phyloP scores from a whole-genome alignment of 495 filamentous ascomycete species.

The Penicillium cosmopolitanum region DNA sequence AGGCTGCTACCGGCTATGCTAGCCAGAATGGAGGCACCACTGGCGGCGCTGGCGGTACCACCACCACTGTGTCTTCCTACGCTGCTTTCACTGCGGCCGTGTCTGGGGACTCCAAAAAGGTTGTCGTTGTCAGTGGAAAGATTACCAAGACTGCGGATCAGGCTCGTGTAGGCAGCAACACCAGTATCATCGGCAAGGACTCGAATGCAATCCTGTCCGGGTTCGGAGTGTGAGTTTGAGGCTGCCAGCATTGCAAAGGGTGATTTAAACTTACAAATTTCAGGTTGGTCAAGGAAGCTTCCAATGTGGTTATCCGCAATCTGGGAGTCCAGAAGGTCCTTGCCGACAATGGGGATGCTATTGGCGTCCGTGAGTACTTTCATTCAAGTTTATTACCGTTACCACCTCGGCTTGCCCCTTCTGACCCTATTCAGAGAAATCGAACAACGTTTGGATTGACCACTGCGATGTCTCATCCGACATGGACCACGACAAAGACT shows the following conservation, averaged over 20 bases:
- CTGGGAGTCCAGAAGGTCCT: constrained; percentile 61
- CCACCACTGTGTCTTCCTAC: constrained; percentile 61
- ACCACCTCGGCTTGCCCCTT: neutral
- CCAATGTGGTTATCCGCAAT: constrained; percentile 68
- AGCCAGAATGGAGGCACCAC: constrained; percentile 57
- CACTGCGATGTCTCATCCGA: constrained; percentile 67
- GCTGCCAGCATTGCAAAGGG: neutral
- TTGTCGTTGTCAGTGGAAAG: constrained; percentile 52
- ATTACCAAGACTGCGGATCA: constrained; percentile 48
- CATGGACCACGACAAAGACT: constrained; percentile 61
- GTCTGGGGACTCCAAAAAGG: constrained; percentile 42
- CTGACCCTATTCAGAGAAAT: constrained; percentile 31
- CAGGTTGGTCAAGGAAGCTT: constrained; percentile 50
- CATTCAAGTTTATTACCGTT: neutral
- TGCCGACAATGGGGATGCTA: constrained; percentile 61
- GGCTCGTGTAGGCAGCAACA: constrained; percentile 56
- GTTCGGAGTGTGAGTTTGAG: constrained; percentile 35
- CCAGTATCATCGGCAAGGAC: constrained; percentile 54
- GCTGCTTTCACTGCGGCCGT: constrained; percentile 56
- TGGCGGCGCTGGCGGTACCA: constrained; percentile 62
- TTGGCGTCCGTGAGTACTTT: constrained; percentile 51
- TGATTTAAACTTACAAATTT: neutral
- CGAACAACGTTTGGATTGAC: constrained; percentile 71
- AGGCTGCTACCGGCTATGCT: constrained; percentile 43
- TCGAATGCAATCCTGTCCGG: constrained; percentile 31